phyloP scores from a whole-genome alignment of 345 rosid species.

The Aquilaria sinensis region DNA sequence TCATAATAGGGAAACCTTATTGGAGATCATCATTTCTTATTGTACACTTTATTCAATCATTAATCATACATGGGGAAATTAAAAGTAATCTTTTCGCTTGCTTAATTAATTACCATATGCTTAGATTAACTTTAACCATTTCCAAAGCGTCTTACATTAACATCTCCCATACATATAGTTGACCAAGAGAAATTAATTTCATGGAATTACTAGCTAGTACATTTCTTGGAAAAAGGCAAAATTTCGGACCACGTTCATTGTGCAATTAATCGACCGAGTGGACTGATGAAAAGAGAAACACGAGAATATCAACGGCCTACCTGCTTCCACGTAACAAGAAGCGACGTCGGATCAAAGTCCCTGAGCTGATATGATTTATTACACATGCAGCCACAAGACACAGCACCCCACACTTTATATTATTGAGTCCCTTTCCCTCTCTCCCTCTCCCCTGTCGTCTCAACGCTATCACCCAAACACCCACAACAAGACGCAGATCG shows the following conservation, averaged over 20 bases:
- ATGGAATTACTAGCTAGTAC: too few relatives aligned
- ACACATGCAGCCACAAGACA: constrained; percentile 31
- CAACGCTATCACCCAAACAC: constrained; percentile 8
- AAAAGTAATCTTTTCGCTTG: too few relatives aligned
- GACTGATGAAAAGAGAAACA: too few relatives aligned
- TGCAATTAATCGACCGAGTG: neutral
- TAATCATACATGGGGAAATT: too few relatives aligned
- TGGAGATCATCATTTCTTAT: too few relatives aligned
- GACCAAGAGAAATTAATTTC: constrained; percentile 2
- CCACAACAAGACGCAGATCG: neutral
- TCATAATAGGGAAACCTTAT: too few relatives aligned
- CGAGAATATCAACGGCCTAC: constrained; percentile 19
- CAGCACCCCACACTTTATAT: constrained; percentile 27
- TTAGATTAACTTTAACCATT: too few relatives aligned
- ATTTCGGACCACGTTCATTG: constrained; percentile 10
- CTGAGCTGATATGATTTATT: constrained; percentile 19
- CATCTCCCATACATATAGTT: constrained; percentile 2
- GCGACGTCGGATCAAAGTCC: constrained; percentile 11
- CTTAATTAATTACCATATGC: too few relatives aligned
- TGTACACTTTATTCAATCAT: too few relatives aligned
- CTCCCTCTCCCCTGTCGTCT: constrained; percentile 9
- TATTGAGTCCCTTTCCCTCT: constrained; percentile 20
- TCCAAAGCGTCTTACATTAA: too few relatives aligned
- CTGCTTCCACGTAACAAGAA: constrained; percentile 22
- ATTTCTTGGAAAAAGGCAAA: too few relatives aligned